phyloP scores from a whole-genome alignment of 1,284 basidiomycete species.

The Vanrija sp. region DNA sequence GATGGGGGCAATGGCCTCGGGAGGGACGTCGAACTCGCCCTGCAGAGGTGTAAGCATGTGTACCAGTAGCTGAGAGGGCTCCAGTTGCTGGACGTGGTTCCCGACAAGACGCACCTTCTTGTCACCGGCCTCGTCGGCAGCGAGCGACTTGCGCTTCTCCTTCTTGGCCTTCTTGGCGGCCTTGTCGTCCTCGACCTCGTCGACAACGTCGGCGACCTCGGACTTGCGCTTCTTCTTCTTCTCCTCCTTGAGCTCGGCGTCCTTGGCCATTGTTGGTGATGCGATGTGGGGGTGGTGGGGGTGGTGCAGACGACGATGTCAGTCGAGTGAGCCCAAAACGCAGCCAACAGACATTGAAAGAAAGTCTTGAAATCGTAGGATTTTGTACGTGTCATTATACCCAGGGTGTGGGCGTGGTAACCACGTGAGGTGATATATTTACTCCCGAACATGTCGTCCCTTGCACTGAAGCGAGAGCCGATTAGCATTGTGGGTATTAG shows the following conservation, averaged over 20 bases:
- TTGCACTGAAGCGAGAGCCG: too few species aligned
- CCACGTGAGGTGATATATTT: too few species aligned
- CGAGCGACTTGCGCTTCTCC: slow-evolving; percentile 50
- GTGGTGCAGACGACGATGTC: not conserved
- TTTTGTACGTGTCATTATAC: too few species aligned
- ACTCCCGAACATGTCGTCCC: too few species aligned
- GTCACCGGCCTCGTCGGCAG: slow-evolving; percentile 37
- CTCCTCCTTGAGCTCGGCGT: slow-evolving; percentile 45
- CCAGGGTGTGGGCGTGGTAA: too few species aligned
- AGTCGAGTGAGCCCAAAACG: slow-evolving; percentile 1
- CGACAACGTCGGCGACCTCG: slow-evolving; percentile 38
- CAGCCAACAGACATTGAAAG: too few species aligned
- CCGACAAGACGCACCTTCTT: slow-evolving; percentile 23
- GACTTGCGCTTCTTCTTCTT: slow-evolving; percentile 53
- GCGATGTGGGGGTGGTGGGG: slow-evolving; percentile 5
- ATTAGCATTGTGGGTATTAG: too few species aligned
- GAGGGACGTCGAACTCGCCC: slow-evolving; percentile 58
- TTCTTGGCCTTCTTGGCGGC: slow-evolving; percentile 51
- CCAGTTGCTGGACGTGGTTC: not conserved
- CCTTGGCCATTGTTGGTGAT: slow-evolving; percentile 44
- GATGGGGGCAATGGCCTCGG: slow-evolving; percentile 81
- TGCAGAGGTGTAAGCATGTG: slow-evolving; percentile 4
- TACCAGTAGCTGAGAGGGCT: not conserved
- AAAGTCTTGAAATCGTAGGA: too few species aligned
- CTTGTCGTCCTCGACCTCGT: slow-evolving; percentile 35